A percentile compares a stretch with the other conserved stretches of the same genome.
Evolutionary conservation across 2,329 filamentous ascomycete genomes (phyloP).

Genomic region (Huntiella savannae): DNA sequence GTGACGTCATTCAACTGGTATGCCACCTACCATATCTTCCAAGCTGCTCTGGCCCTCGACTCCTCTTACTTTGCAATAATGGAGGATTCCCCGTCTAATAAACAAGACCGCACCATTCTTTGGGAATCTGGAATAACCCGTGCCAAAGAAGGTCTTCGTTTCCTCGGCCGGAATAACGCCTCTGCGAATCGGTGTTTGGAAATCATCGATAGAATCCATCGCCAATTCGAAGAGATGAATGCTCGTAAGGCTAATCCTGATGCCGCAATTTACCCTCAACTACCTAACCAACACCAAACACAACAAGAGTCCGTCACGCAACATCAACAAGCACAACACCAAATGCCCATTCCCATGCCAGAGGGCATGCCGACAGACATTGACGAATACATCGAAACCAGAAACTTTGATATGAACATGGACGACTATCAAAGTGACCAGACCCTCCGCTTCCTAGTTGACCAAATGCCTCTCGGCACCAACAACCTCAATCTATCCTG

Average conservation of each 20-base stretch:
- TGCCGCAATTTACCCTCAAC: too few relatives aligned
- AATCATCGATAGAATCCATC: conserved; percentile 4
- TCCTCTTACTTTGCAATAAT: conserved; percentile 10
- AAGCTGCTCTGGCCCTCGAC: conserved; percentile 23
- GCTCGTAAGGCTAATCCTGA: too few relatives aligned
- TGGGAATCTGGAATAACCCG: background rate
- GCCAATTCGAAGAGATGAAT: background rate
- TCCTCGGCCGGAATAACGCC: conserved; percentile 1
- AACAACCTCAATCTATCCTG: conserved; percentile 7
- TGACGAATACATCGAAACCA: background rate
- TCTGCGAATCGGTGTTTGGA: conserved; percentile 4
- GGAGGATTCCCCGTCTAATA: too few relatives aligned
- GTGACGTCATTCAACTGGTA: conserved; percentile 23
- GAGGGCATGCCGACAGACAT: too few relatives aligned
- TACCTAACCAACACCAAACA: too few relatives aligned
- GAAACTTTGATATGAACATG: background rate
- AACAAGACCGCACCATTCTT: background rate
- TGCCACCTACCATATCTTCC: conserved; percentile 25
- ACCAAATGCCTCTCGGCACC: conserved; percentile 3
- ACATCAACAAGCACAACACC: too few relatives aligned
- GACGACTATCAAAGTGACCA: conserved; percentile 4
- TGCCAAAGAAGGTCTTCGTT: background rate
- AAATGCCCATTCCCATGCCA: too few relatives aligned
- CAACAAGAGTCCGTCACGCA: too few relatives aligned
- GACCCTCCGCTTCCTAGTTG: conserved; percentile 3